phyloP scores from a whole-genome alignment of 345 rosid genomes.

The Salix viminalis region DNA sequence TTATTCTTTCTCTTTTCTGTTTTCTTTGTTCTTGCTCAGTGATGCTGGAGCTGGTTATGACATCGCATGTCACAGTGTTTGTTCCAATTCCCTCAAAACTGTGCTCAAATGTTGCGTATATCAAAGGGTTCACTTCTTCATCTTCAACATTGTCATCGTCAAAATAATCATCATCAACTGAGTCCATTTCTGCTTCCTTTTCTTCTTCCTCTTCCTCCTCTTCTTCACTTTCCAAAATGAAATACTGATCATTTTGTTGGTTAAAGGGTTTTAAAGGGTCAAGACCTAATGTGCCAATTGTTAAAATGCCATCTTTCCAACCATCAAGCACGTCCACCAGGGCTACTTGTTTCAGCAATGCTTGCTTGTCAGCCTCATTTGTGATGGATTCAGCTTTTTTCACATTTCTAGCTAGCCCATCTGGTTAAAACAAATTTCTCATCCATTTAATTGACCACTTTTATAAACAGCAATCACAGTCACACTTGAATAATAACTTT shows the following conservation, averaged over 20 bases:
- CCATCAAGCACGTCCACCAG: constrained; percentile 64
- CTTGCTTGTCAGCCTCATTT: constrained; percentile 50
- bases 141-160: constrained; percentile 27
- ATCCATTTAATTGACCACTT: not conserved
- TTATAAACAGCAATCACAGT: not conserved
- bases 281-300: constrained; percentile 85
- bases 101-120: constrained; percentile 36
- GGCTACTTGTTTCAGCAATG: constrained; percentile 62
- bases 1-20: constrained; percentile 49
- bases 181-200: constrained; percentile 7
- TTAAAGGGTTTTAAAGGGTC: constrained; percentile 45
- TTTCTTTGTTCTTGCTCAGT: constrained; percentile 28
- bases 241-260: constrained; percentile 30
- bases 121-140: constrained; percentile 62
- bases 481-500: not conserved
- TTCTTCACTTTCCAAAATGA: constrained; percentile 23
- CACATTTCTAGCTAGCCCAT: constrained; percentile 42
- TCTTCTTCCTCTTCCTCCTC: constrained; percentile 20
- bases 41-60: constrained; percentile 10
- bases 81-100: constrained; percentile 13
- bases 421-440: constrained; percentile 20
- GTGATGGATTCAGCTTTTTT: constrained; percentile 48
- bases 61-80: not conserved
- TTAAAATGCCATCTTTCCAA: constrained; percentile 77
- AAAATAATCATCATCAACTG: not conserved